Conservation (phyloP, 1,284 basidiomycete species). For the Pseudomicrostroma phylloplanum region DNA sequence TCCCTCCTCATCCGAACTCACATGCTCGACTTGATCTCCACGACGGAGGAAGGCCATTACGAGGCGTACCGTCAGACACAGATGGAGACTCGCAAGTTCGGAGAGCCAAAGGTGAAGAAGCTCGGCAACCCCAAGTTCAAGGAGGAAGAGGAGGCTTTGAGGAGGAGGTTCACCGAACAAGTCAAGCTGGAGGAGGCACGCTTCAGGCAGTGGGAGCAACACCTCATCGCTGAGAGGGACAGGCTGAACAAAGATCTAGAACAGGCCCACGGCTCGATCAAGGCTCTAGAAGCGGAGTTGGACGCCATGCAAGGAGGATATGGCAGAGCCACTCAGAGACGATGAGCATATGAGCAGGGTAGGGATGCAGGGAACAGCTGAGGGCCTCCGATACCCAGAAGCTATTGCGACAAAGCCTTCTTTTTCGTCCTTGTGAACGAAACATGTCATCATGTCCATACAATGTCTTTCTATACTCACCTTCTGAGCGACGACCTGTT, state of each 20-base stretch:
- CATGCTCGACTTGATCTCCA: conserved; percentile 95
- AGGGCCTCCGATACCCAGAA: no score
- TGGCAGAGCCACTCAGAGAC: conserved; percentile 1
- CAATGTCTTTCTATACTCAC: no score
- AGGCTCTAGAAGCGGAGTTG: conserved; percentile 46
- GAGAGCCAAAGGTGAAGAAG: conserved; percentile 97
- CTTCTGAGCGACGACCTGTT: no score
- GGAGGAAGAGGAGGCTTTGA: conserved; percentile 92
- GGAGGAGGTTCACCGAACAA: conserved; percentile 98
- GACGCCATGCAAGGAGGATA: conserved; percentile 8
- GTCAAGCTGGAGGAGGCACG: conserved; percentile 97
- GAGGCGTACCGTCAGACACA: conserved; percentile 96
- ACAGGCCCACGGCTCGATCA: conserved; percentile 45
- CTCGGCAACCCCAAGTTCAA: conserved; percentile 99
- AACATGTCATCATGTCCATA: no score
- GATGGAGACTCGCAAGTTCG: conserved; percentile 99
- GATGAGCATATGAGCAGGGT: neutral
- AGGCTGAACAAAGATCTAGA: conserved; percentile 51
- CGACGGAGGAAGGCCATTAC: conserved; percentile 93
- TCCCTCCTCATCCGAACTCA: conserved; percentile 93
- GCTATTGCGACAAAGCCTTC: no score
- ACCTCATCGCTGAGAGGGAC: conserved; percentile 55
- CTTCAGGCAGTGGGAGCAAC: conserved; percentile 99
- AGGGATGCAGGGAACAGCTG: no score
- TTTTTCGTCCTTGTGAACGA: no score